These are phyloP conservation scores for Berberis vulgaris DNA, from an alignment of 164 flowering plant genomes.

Conservation along the genomic window DNA sequence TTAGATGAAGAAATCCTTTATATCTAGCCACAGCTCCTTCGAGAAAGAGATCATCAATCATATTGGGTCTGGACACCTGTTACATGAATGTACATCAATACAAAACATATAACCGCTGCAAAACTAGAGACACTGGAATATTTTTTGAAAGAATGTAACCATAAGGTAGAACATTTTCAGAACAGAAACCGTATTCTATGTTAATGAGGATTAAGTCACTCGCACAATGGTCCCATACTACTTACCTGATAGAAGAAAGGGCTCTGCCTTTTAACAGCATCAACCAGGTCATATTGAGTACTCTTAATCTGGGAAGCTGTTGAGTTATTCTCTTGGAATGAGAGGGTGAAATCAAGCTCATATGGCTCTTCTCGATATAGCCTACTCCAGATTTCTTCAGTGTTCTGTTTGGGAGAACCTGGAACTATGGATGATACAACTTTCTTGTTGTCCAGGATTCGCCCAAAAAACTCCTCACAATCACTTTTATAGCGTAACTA, in stretches of 20 bases:
- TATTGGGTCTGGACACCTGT: conserved; percentile 69
- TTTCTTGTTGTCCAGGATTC: conserved; percentile 53
- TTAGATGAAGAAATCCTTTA: conserved; percentile 80
- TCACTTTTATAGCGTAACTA: conserved; percentile 72
- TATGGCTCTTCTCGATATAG: conserved; percentile 46
- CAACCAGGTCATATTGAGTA: conserved; percentile 67
- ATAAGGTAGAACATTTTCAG: no score
- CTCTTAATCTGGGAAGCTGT: neutral
- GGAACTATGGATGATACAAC: conserved; percentile 47
- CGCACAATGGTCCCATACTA: no score
- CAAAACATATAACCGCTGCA: no score
- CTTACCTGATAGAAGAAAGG: conserved; percentile 85
- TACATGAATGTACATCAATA: neutral
- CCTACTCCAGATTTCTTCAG: conserved; percentile 54
- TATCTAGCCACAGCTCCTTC: conserved; percentile 81
- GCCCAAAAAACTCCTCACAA: conserved; percentile 73
- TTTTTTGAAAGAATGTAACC: no score
- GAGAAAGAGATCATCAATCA: conserved; percentile 56
- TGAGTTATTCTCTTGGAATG: conserved; percentile 16
- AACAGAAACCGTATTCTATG: no score
- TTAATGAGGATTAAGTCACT: no score
- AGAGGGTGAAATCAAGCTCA: conserved; percentile 30
- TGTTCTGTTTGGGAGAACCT: conserved; percentile 35
- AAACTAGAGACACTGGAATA: no score
- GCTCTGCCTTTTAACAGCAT: conserved; percentile 77